Evolutionary conservation across 208 protist species (phyloP).

Genomic region (Wallacemonas sp.): DNA sequence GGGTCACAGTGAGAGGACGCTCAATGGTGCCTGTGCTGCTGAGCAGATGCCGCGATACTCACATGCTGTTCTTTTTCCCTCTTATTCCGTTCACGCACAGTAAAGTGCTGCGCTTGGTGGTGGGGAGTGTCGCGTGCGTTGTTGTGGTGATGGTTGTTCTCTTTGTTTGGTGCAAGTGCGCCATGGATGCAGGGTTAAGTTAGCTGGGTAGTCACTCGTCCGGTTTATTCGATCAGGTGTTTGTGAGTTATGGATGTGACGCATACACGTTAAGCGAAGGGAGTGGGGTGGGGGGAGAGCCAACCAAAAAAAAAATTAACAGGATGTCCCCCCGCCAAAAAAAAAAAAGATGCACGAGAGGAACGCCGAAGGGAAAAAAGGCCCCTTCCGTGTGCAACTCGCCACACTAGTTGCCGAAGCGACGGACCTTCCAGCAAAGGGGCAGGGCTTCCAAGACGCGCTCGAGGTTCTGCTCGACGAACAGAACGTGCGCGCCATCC

Average conservation of each 20-base stretch:
- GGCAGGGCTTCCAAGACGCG: constrained; percentile 74
- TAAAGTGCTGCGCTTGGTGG: no score
- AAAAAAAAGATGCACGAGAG: not conserved
- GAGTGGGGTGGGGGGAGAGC: no score
- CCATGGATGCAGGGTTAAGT: no score
- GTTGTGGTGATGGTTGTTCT: constrained; percentile 4
- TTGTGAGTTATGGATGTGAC: not conserved
- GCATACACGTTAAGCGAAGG: not conserved
- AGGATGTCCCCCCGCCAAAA: not conserved
- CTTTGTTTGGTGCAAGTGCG: not conserved
- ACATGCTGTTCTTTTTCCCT: no score
- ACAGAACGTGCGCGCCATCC: constrained; percentile 44
- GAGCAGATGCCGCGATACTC: no score
- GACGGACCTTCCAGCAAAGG: constrained; percentile 88
- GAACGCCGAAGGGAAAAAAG: constrained; percentile 12
- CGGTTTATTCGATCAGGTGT: no score
- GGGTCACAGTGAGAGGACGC: no score
- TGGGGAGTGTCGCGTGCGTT: no score
- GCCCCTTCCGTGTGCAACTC: not conserved
- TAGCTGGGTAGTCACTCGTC: no score
- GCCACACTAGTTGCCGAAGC: constrained; percentile 77
- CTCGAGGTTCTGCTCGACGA: constrained; percentile 84
- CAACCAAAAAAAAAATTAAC: not conserved
- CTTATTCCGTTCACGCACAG: no score
- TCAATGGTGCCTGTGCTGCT: no score